phyloP scores from a whole-genome alignment of 495 filamentous ascomycete genomes.

The Penicillium steckii region DNA sequence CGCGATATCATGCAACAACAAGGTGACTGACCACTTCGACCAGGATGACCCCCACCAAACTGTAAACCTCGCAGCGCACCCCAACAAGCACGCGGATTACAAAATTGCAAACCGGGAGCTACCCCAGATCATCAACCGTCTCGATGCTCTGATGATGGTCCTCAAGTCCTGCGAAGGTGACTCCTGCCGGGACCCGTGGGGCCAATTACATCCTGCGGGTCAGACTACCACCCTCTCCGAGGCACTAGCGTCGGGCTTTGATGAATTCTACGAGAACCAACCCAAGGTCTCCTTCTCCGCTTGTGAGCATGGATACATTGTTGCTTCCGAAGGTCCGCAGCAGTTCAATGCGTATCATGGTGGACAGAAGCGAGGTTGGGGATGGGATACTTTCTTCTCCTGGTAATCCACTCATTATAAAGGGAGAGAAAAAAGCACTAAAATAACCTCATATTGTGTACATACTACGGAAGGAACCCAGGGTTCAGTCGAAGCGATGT shows the following conservation, averaged over 20 bases:
- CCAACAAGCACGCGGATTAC: conserved; percentile 15
- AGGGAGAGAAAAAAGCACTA: neutral
- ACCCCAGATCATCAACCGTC: conserved; percentile 43
- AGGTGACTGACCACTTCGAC: neutral
- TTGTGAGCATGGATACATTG: conserved; percentile 61
- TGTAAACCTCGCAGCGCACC: conserved; percentile 42
- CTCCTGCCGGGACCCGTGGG: conserved; percentile 55
- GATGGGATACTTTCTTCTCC: conserved; percentile 12
- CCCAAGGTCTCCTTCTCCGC: conserved; percentile 52
- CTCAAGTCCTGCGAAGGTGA: conserved; percentile 58
- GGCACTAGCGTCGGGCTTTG: conserved; percentile 48
- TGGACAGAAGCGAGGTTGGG: conserved; percentile 13
- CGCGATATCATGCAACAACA: neutral
- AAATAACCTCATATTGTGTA: neutral
- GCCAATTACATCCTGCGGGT: conserved; percentile 51
- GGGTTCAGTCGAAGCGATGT: no score
- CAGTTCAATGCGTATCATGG: conserved; percentile 24
- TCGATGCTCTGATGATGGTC: conserved; percentile 59
- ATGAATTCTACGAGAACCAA: conserved; percentile 56
- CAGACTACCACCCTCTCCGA: conserved; percentile 33
- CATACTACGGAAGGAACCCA: no score
- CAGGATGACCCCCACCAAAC: conserved; percentile 58
- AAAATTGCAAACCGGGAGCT: conserved; percentile 24
- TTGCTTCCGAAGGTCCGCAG: conserved; percentile 59
- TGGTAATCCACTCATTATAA: conserved; percentile 1